phyloP scores from a whole-genome alignment of 2,329 filamentous ascomycete species.

The Exserohilum turcica region DNA sequence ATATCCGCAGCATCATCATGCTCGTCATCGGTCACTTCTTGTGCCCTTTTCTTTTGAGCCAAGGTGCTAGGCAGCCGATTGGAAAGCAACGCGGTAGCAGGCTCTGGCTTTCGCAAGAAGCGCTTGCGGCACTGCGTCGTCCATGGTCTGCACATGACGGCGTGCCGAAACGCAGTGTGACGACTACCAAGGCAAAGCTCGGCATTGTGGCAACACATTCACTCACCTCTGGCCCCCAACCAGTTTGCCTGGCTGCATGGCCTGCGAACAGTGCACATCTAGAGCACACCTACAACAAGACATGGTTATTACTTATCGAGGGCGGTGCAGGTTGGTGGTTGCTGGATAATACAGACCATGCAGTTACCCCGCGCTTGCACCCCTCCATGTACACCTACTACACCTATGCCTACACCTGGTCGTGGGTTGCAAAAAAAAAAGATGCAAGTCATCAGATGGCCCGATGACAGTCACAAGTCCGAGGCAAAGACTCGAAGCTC shows the following conservation, averaged over 20 bases:
- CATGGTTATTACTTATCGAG: background rate
- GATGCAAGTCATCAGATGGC: constrained; percentile 17
- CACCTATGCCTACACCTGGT: no score
- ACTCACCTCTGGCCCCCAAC: no score
- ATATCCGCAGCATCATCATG: background rate
- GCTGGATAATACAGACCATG: constrained; percentile 17
- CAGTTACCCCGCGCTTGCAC: constrained; percentile 25
- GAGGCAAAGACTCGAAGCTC: constrained; percentile 3
- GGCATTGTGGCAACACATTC: background rate
- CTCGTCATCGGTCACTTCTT: background rate
- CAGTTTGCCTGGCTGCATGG: background rate
- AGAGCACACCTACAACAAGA: background rate
- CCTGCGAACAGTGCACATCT: background rate
- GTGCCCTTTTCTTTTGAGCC: background rate
- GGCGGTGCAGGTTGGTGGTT: constrained; percentile 17
- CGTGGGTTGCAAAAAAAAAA: constrained; percentile 2
- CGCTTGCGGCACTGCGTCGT: constrained; percentile 2
- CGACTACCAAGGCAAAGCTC: constrained; percentile 2
- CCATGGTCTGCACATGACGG: background rate
- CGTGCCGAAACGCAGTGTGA: constrained; percentile 6
- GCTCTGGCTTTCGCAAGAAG: background rate
- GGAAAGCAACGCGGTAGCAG: background rate
- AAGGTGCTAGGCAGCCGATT: constrained; percentile 1
- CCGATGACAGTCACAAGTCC: constrained; percentile 12
- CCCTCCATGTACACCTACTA: constrained; percentile 2